Conservation (phyloP, 352 stramenopile species). For the Pythium diclinum region DNA sequence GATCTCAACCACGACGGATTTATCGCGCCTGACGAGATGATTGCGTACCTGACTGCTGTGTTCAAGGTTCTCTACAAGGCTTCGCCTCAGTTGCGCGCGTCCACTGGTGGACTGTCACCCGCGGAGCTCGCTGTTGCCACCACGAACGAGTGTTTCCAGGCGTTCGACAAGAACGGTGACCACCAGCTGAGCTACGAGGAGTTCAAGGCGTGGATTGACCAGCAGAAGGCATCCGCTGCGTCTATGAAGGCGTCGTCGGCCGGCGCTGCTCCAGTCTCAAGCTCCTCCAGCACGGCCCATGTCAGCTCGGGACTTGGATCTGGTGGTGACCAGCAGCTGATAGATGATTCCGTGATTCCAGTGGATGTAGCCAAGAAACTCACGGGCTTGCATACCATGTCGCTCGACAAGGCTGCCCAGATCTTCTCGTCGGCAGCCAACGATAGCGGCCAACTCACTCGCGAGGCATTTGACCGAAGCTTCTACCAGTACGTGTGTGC, state of each 20-base stretch:
- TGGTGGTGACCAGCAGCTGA: not conserved
- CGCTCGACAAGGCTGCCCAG: slow-evolving; percentile 56
- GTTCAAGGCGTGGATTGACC: slow-evolving; percentile 73
- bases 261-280: not conserved
- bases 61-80: slow-evolving; percentile 89
- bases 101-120: slow-evolving; percentile 49
- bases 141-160: slow-evolving; percentile 69
- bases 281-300: not conserved
- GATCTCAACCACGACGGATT: slow-evolving; percentile 80
- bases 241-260: not conserved
- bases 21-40: slow-evolving; percentile 81
- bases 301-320: not conserved
- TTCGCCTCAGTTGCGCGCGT: slow-evolving; percentile 51
- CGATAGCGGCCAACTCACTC: slow-evolving; percentile 50
- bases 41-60: slow-evolving; percentile 73
- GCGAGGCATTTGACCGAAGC: slow-evolving; percentile 67
- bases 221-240: slow-evolving; percentile 36
- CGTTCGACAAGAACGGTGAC: slow-evolving; percentile 77
- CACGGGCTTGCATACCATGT: slow-evolving; percentile 58
- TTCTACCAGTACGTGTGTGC: slow-evolving; percentile 71
- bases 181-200: slow-evolving; percentile 76
- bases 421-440: slow-evolving; percentile 53
- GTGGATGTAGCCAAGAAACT: slow-evolving; percentile 71
- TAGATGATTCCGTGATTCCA: slow-evolving; percentile 36
- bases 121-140: slow-evolving; percentile 71